Conservation (phyloP, 331 rosid species). For the Telfairia occidentalis region DNA sequence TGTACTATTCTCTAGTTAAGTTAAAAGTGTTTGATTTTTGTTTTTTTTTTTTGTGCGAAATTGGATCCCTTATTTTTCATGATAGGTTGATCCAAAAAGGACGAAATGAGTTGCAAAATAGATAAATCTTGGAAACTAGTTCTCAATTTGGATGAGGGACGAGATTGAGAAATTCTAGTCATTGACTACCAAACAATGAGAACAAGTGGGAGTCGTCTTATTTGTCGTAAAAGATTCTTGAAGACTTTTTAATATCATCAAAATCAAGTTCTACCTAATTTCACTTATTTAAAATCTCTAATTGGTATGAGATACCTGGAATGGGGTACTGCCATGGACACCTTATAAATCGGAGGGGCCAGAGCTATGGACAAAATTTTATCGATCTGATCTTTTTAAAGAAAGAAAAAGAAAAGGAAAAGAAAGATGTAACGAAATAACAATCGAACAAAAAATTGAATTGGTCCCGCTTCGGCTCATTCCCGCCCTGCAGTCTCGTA, state of each 20-base stretch:
- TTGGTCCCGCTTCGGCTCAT: neutral
- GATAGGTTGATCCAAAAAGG: neutral
- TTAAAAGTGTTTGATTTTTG: too few species aligned
- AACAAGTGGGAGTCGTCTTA: neutral
- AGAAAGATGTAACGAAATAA: neutral
- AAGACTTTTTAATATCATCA: too few species aligned
- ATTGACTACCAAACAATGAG: neutral
- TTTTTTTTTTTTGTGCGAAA: neutral
- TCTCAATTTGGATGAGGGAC: neutral
- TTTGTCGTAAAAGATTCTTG: too few species aligned
- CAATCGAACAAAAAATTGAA: neutral
- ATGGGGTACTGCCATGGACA: too few species aligned
- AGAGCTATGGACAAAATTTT: too few species aligned
- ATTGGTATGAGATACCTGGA: too few species aligned
- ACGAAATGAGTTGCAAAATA: neutral
- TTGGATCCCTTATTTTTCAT: neutral
- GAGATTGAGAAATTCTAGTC: neutral
- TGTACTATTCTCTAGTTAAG: neutral
- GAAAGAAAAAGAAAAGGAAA: neutral
- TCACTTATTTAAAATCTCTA: too few species aligned
- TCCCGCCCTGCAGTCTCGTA: neutral
- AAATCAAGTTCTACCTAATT: too few species aligned
- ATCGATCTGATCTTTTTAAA: too few species aligned
- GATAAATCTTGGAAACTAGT: neutral
- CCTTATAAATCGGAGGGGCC: too few species aligned